Base-by-base conservation (phyloP, 2,329 filamentous ascomycete genomes). In the Cryphonectria parasitica region DNA sequence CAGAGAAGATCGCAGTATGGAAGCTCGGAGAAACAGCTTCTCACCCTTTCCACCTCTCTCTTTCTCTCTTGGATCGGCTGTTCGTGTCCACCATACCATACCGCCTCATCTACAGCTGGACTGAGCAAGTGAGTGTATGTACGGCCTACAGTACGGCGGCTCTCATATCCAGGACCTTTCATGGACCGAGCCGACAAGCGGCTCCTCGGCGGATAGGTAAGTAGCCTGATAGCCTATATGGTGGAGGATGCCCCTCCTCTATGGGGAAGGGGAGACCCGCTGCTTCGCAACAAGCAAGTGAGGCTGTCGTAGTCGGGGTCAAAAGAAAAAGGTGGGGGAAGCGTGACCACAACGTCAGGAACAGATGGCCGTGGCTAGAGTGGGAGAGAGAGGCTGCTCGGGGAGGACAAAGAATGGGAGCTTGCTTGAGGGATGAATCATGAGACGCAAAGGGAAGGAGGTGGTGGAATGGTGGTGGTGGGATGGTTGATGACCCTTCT, bases 121-220 rank as follows among this genome's bases (percentile, higher is more conserved):
- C 15, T n/a, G 45, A n/a, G 45, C 8, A 22, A 49, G 22, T n/a
- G 22, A n/a, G 10, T n/a, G 22, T 2, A 49, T 49, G 22, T 2
- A 49, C n/a, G 45, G 45, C 28, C 25, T 17, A 4, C 54, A 31
- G 25, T 11, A 28, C 54, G 17, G 25, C 54, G 17, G 25, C 3
- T 31, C 54, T 49, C 54, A 34, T 56, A 28, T 56, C 52, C n/a
- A 31, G 5, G 54, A 13, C 28, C 25, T 19, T 19, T 10, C 22
- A 10, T 58, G 15, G 54, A 31, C 54, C 54, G 28, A 19, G 25
- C 22, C 54, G 25, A 28, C 1, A 28, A 10, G 5, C 54, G 54
- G 54, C 54, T 58, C 54, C 54, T 58, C 54, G 54, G 54, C 54
- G 54, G 54, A 28, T 31, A 56, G 52, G n/a, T 11, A 56, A 49